phyloP scores from a whole-genome alignment of 306 rosid genomes.

The Leucaena leucocephala region DNA sequence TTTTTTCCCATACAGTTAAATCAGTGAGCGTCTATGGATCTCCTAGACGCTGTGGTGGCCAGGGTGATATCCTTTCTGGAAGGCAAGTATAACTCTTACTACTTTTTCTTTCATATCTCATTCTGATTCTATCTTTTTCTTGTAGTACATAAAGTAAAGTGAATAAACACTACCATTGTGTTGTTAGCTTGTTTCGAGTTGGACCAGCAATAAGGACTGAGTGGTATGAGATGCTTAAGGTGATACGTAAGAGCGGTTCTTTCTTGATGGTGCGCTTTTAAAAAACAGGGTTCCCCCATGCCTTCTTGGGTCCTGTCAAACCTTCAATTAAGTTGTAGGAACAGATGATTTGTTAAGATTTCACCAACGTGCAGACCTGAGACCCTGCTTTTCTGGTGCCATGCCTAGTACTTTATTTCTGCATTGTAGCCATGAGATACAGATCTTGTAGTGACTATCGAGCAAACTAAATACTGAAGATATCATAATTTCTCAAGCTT shows the following conservation, averaged over 20 bases:
- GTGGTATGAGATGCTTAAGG: neutral
- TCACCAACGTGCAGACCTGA: neutral
- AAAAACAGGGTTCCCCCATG: neutral
- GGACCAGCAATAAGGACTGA: neutral
- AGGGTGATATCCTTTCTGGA: slow-evolving; percentile 97
- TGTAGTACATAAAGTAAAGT: neutral
- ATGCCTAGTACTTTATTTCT: neutral
- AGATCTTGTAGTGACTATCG: neutral
- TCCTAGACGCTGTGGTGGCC: slow-evolving; percentile 95
- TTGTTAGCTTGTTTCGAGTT: neutral
- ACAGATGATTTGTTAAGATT: slow-evolving; percentile 1
- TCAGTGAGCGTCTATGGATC: slow-evolving; percentile 84
- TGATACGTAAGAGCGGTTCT: neutral
- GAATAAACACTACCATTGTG: neutral
- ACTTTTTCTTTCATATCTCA: slow-evolving; percentile 17
- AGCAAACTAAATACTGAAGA: slow-evolving; percentile 18
- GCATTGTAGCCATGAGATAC: slow-evolving; percentile 8
- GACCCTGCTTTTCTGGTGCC: neutral
- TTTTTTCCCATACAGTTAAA: slow-evolving; percentile 55
- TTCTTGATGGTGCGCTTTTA: neutral
- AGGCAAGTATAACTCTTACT: slow-evolving; percentile 57
- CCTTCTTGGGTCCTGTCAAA: neutral
- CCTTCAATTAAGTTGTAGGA: neutral
- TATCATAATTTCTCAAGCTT: neutral
- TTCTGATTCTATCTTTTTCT: slow-evolving; percentile 9